phyloP scores from a whole-genome alignment of 2,329 filamentous ascomycete species.

The Diaporthe sp. region DNA sequence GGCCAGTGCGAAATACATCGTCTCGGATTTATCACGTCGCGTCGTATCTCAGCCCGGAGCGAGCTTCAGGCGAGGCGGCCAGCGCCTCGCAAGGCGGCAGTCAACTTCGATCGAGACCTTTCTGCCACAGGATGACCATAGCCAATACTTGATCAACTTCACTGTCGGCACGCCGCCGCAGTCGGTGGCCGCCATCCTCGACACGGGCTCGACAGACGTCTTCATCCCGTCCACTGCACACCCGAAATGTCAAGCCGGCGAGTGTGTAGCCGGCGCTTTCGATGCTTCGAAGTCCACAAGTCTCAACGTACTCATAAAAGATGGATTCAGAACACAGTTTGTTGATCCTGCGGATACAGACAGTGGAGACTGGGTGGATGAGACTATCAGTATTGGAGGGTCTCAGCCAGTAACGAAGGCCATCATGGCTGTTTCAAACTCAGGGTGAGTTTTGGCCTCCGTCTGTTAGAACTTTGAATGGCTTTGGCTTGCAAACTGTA shows the following conservation, averaged over 20 bases:
- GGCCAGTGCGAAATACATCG: neutral
- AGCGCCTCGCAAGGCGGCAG: neutral
- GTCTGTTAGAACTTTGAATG: too few relatives aligned
- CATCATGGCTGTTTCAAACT: neutral
- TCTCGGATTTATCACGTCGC: neutral
- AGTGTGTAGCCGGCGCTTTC: slow-evolving; percentile 4
- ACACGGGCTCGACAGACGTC: slow-evolving; percentile 21
- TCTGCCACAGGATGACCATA: neutral
- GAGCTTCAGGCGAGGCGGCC: neutral
- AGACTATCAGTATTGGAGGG: neutral
- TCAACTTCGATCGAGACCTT: neutral
- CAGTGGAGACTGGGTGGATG: neutral
- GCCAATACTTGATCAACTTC: slow-evolving; percentile 18
- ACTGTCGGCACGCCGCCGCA: slow-evolving; percentile 23
- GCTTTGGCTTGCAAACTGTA: too few relatives aligned
- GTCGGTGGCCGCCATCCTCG: neutral
- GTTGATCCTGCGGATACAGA: neutral
- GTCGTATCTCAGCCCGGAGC: neutral
- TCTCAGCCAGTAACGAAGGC: neutral
- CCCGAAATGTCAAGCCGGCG: neutral
- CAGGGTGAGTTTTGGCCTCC: neutral
- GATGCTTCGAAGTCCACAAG: neutral
- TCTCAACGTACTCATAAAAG: neutral
- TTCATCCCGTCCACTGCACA: neutral
- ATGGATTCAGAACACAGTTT: neutral